A percentile compares a stretch with the other conserved stretches of the same genome.
These are phyloP conservation scores for Podaxis sp. DNA, from an alignment of 768 basidiomycete species.

Conservation along the genomic window DNA sequence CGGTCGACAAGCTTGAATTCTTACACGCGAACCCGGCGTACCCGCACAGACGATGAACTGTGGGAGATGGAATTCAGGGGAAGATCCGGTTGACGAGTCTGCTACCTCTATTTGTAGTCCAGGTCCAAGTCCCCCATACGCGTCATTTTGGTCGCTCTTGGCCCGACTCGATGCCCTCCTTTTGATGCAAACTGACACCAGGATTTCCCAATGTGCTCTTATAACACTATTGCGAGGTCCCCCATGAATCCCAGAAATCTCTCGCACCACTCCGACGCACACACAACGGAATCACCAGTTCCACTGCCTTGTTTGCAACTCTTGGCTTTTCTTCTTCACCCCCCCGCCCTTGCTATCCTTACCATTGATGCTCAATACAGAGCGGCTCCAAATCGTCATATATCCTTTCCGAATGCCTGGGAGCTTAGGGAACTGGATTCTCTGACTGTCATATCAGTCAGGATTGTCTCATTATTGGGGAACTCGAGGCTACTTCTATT, in stretches of 20 bases:
- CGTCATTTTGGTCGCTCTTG: not conserved
- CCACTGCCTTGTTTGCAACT: slow-evolving; percentile 45
- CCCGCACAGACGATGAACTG: slow-evolving; percentile 43
- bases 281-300: slow-evolving; percentile 45
- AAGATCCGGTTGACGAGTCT: not conserved
- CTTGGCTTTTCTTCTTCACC: slow-evolving; percentile 52
- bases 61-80: slow-evolving; percentile 57
- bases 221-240: slow-evolving; percentile 12
- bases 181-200: not conserved
- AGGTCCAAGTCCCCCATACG: not conserved
- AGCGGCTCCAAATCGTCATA: not conserved
- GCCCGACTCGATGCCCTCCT: not conserved
- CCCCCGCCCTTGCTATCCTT: slow-evolving; percentile 42
- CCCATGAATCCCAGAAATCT: not conserved
- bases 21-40: slow-evolving; percentile 32
- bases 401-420: too few species aligned
- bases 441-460: too few species aligned
- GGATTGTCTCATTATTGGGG: too few species aligned
- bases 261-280: slow-evolving; percentile 3
- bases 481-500: too few species aligned
- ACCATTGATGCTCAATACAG: slow-evolving; percentile 24
- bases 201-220: not conserved
- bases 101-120: not conserved
- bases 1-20: too few species aligned
- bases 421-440: too few species aligned